A percentile compares a stretch with the other conserved stretches of the same genome.
phyloP scores from a whole-genome alignment of 768 basidiomycete species.

The Cystofilobasidium capitatum region DNA sequence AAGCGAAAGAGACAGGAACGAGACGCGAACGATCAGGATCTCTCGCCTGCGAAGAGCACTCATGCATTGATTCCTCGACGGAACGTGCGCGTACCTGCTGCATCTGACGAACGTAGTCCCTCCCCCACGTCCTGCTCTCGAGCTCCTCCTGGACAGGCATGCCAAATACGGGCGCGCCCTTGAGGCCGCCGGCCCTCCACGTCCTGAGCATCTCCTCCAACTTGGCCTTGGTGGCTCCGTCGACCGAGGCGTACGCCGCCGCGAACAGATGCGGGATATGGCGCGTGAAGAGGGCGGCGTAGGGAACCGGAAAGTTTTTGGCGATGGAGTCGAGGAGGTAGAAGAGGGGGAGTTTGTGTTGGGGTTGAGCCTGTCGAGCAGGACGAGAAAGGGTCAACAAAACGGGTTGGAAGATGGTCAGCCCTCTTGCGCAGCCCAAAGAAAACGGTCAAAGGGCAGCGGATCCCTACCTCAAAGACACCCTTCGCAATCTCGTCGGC shows the following conservation, averaged over 20 bases:
- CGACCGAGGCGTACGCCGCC: slow-evolving; percentile 77
- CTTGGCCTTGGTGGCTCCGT: slow-evolving; percentile 72
- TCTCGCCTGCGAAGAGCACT: background rate
- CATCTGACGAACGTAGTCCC: slow-evolving; percentile 18
- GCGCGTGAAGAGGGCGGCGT: slow-evolving; percentile 71
- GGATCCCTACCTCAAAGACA: slow-evolving; percentile 17
- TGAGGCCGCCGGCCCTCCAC: slow-evolving; percentile 80
- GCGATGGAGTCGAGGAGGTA: slow-evolving; percentile 94
- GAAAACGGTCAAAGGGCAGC: background rate
- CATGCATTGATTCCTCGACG: background rate
- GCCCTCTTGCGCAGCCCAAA: background rate
- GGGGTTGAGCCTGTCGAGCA: slow-evolving; percentile 62
- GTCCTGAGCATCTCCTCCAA: slow-evolving; percentile 97
- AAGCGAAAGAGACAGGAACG: background rate
- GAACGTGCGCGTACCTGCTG: background rate
- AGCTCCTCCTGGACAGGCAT: slow-evolving; percentile 66
- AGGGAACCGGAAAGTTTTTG: slow-evolving; percentile 90
- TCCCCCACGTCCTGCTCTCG: slow-evolving; percentile 48
- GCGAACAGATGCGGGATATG: slow-evolving; percentile 77
- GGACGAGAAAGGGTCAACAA: slow-evolving; percentile 34
- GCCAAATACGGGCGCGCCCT: slow-evolving; percentile 75
- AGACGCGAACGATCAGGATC: background rate
- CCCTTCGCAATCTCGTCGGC: slow-evolving; percentile 19
- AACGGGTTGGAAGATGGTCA: slow-evolving; percentile 25
- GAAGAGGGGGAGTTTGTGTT: slow-evolving; percentile 84